phyloP scores from a whole-genome alignment of 1,284 basidiomycete genomes.

The Cystobasidium slooffiae region DNA sequence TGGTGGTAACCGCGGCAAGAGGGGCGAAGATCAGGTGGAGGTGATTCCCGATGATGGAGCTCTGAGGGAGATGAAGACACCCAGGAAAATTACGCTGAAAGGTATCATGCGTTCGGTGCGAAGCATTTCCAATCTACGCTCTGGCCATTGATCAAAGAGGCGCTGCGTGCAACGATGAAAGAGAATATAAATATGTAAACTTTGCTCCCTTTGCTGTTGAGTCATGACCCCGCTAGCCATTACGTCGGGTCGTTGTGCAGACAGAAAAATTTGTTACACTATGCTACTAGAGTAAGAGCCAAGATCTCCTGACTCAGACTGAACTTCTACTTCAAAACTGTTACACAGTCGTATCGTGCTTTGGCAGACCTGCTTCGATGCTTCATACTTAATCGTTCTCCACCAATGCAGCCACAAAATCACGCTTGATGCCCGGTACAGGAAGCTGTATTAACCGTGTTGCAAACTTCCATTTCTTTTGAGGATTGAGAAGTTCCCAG shows the following conservation, averaged over 20 bases:
- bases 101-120: slow-evolving; percentile 25
- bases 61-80: not conserved
- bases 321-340: not conserved
- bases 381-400: slow-evolving; percentile 11
- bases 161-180: not conserved
- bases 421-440: slow-evolving; percentile 29
- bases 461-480: slow-evolving; percentile 48
- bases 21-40: not conserved
- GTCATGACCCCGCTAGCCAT: not conserved
- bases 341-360: not conserved
- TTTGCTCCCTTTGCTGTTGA: not conserved
- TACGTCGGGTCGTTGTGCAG: not conserved
- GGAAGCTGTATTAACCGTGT: slow-evolving; percentile 37
- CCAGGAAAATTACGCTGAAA: slow-evolving; percentile 4
- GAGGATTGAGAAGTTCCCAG: slow-evolving; percentile 49
- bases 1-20: not conserved
- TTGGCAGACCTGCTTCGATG: not conserved
- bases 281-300: not conserved
- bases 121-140: slow-evolving; percentile 11
- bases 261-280: not conserved
- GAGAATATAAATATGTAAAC: not conserved
- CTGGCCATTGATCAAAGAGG: not conserved
- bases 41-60: not conserved
- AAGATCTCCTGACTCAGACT: not conserved
- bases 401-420: slow-evolving; percentile 44